Evolutionary conservation across 1,139 yeast genomes (phyloP), one percentile per base, ranked within the genome.

Genomic region (Pichia sp.): DNA sequence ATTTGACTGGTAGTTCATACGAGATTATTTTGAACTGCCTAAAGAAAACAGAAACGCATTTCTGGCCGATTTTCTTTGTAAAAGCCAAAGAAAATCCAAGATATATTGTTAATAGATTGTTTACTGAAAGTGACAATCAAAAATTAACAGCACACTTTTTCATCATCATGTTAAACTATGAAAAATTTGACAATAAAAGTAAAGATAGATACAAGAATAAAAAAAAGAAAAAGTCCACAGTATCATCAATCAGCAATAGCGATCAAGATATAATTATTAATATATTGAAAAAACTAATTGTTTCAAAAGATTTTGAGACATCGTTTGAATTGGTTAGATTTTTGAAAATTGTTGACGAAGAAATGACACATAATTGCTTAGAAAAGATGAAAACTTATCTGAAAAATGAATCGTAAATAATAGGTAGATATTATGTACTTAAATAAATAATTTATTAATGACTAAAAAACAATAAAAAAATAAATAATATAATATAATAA

Each of bases 41-140:
- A 33, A 74, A 89, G 56, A 84, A 85, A 60, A 83, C 83, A 19
- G 93, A 84, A 61, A 73, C 77, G 27, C 75, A 77, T 49, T 78
- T 79, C 57, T 84, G 91, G 91, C 67, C 71, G 18, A 67, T 67
- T 25, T 70, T 84, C 39, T 82, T 84, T 60, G 63, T 67, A 7
- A 68, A 67, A 41, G 58, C 74, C 18, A 59, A 66, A 3, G 64
- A 70, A 53, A 64, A 72, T 10, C 76, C 81, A 28, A 67, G 76
- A 50, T 68, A 68, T 28, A 58, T 76, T 63, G 70, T 52, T 56
- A 65, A 58, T 61, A 72, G 57, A 39, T 54, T 65, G 41, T 68
- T 75, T 48, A 70, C 71, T 19, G 63, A 67, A 14, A 48, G 54
- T 25, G 67, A 70, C 29, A 75, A 76, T 52, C 75, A 75, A 47